A percentile compares a stretch with the other conserved stretches of the same genome.
Conservation (phyloP, 2,329 filamentous ascomycete genomes). For the Stagonosporopsis chrysanthemi region DNA sequence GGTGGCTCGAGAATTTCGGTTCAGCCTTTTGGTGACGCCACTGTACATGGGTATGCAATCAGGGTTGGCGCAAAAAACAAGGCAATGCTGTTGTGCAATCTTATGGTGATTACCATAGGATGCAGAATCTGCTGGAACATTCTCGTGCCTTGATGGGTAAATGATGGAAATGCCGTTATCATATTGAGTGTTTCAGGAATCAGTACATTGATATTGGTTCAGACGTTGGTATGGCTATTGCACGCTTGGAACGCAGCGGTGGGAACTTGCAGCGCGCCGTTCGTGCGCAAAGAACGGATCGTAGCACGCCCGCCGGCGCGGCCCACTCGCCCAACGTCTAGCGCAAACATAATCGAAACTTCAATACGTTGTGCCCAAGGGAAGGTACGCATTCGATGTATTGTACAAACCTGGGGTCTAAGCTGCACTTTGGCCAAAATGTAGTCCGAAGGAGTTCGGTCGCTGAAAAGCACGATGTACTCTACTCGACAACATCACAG, state of each 20-base stretch:
- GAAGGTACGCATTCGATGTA: background rate
- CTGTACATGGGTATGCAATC: slow-evolving; percentile 14
- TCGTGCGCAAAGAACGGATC: background rate
- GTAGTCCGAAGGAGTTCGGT: background rate
- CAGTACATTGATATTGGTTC: slow-evolving; percentile 2
- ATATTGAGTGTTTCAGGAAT: background rate
- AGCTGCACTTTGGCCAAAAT: background rate
- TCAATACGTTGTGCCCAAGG: slow-evolving; percentile 1
- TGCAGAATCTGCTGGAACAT: slow-evolving; percentile 2
- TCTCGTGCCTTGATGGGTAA: background rate
- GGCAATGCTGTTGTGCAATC: slow-evolving; percentile 14
- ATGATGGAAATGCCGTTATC: background rate
- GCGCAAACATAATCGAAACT: slow-evolving; percentile 4
- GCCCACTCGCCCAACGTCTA: slow-evolving; percentile 2
- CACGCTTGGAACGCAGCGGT: slow-evolving; percentile 1
- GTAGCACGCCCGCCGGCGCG: background rate
- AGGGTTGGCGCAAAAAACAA: slow-evolving; percentile 17
- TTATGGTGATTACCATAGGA: slow-evolving; percentile 8
- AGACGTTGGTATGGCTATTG: slow-evolving; percentile 7
- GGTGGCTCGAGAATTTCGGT: slow-evolving; percentile 8
- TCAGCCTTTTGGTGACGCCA: slow-evolving; percentile 13
- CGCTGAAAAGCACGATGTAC: background rate
- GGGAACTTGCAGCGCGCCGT: slow-evolving; percentile 11
- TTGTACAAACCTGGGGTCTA: background rate
- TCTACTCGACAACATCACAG: background rate